Base-by-base conservation (phyloP, 169 alveolate species). In the Eimeria falciformis region DNA sequence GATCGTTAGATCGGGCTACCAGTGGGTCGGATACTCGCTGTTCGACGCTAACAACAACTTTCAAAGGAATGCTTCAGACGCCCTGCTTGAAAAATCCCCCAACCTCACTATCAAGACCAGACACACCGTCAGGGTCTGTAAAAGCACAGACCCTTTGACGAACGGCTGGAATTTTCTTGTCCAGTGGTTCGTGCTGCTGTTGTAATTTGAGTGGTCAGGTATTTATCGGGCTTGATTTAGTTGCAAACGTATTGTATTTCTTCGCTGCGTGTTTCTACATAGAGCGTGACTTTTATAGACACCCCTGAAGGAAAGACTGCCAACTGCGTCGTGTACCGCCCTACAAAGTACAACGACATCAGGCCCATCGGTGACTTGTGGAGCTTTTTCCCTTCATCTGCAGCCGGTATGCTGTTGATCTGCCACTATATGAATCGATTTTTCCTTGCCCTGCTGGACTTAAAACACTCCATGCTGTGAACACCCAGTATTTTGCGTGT, bases 251-350 rank as follows among this genome's bases (percentile, higher is more conserved):
- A 50, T 50, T 50, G 18, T 50, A 21, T 50, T 12, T 12, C 62
- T 50, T 12, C 62, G 18, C 23, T 50, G 18, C 18, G n/a, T 62
- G 17, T 12, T 62, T 71, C 43, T 25, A 23, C 37, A 71, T 58
- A 78, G 88, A 78, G 62, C 56, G 69, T 78, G 7, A 78, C 88
- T 29, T 78, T 78, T n/a, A 47, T 78, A 4, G 88, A 78, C 25
- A 78, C 88, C 5, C 71, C 68, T 18, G 46, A 78, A 25, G 71
- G 73, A 3, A 78, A 78, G 53, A 53, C 71, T n/a, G 93, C 93
- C 3, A 73, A 77, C 82, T 89, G 93, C 56, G 93, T 89, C 18
- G 79, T 89, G 46, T 89, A 89, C 46, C 89, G 93, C 7, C 93
- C 93, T 3, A 89, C 93, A 14, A 65, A 81, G 23, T 89, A 89